Evolutionary conservation across 495 filamentous ascomycete species (phyloP), one percentile per base, ranked within the genome.

Genomic region (Hypoxylon fragiforme): DNA sequence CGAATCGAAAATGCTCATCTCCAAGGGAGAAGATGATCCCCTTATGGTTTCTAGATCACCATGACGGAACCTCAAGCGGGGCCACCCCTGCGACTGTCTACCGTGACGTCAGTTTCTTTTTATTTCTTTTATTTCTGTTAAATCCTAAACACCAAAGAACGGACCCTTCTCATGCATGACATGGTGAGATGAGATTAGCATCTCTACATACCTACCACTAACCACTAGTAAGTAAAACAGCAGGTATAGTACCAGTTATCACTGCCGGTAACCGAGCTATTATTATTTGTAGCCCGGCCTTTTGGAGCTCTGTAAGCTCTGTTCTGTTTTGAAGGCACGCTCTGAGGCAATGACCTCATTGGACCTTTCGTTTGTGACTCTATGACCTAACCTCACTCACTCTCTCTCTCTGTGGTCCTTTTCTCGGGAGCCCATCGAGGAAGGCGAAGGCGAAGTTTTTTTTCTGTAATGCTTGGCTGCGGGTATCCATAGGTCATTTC

Each of bases 371-470:
- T 38, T 26, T 48, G 51, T 31, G 32, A 44, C 47, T 52, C 52
- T 56, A 56, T 53, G 58, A 62, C 52, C 57, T 61, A 61, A 55
- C 50, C 31, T 12, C 36, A 20, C 40, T n/a, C n/a, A n/a, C n/a
- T n/a, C n/a, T n/a, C n/a, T n/a, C n/a, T n/a, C n/a, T n/a, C n/a
- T n/a, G n/a, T n/a, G n/a, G n/a, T n/a, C n/a, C n/a, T n/a, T n/a
- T n/a, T n/a, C n/a, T n/a, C 39, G 52, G 44, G 24, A 22, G 44
- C n/a, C 21, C 48, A 43, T 44, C 47, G 47, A 46, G 21, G 36
- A 37, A 13, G 14, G 16, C 35, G 28, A 56, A 28, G 34, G 46
- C 31, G 40, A n/a, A 44, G 21, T 30, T 53, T 48, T 40, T n/a
- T n/a, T n/a, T n/a, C n/a, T n/a, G n/a, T n/a, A n/a, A n/a, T n/a